These are phyloP conservation scores for Trichomonascaceae sp. DNA, from an alignment of 1,139 yeast species.

Conservation along the genomic window DNA sequence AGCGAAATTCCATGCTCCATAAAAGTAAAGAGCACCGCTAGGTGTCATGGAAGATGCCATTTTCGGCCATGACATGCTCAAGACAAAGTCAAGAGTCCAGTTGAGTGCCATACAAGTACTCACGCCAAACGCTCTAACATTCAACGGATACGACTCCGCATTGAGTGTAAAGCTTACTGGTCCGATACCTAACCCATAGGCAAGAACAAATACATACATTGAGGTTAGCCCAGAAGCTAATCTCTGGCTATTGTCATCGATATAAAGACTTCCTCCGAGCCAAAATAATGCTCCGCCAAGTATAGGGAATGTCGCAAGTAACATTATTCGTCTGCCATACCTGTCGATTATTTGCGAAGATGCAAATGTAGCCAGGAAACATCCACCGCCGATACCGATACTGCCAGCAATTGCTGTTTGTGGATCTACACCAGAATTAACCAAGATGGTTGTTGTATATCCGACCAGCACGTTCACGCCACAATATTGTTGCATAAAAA, in stretches of 20 bases:
- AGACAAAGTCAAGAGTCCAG: slow-evolving; percentile 55
- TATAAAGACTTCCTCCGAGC: slow-evolving; percentile 9
- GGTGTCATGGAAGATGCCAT: slow-evolving; percentile 9
- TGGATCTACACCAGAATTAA: slow-evolving; percentile 8
- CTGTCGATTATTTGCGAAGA: slow-evolving; percentile 9
- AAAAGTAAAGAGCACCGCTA: slow-evolving; percentile 11
- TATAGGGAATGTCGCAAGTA: slow-evolving; percentile 9
- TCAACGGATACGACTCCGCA: slow-evolving; percentile 66
- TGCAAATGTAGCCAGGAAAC: slow-evolving; percentile 9
- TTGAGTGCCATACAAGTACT: slow-evolving; percentile 65
- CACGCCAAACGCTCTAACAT: slow-evolving; percentile 66
- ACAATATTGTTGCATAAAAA: slow-evolving; percentile 10
- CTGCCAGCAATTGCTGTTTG: slow-evolving; percentile 11
- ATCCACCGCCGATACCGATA: slow-evolving; percentile 11
- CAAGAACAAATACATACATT: slow-evolving; percentile 52
- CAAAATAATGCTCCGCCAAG: slow-evolving; percentile 51
- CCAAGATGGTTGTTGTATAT: slow-evolving; percentile 9
- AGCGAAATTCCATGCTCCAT: slow-evolving; percentile 11
- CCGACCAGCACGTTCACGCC: slow-evolving; percentile 10
- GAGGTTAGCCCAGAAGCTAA: slow-evolving; percentile 11
- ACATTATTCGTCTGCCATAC: slow-evolving; percentile 9
- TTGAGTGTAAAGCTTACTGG: slow-evolving; percentile 71
- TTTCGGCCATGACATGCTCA: slow-evolving; percentile 55
- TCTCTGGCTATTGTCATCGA: slow-evolving; percentile 5
- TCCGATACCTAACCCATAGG: slow-evolving; percentile 66